These are phyloP conservation scores for Heimioporus punctisporus DNA, from an alignment of 1,284 basidiomycete species.

Conservation along the genomic window DNA sequence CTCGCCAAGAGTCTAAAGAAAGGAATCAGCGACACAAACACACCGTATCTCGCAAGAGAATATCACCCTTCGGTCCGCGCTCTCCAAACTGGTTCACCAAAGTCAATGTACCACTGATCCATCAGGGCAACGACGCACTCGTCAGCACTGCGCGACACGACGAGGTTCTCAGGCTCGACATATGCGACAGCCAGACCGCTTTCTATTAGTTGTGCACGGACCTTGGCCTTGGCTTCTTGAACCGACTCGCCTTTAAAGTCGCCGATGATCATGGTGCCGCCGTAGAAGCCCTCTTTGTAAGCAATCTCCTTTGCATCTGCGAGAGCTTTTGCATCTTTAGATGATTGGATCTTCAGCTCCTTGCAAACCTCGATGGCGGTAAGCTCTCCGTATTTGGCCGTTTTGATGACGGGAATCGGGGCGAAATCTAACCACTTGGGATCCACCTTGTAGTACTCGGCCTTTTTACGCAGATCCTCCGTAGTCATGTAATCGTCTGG, in stretches of 20 bases:
- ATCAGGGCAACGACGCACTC: constrained; percentile 98
- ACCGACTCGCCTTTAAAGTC: constrained; percentile 89
- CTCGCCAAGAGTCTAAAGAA: constrained; percentile 66
- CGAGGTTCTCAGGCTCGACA: constrained; percentile 94
- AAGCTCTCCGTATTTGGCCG: constrained; percentile 92
- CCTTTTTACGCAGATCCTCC: constrained; percentile 95
- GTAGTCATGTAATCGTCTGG: constrained; percentile 96
- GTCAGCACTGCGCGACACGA: constrained; percentile 90
- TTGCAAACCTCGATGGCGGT: constrained; percentile 89
- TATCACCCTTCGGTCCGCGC: constrained; percentile 81
- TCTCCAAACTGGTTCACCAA: constrained; percentile 93
- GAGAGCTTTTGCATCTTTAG: constrained; percentile 93
- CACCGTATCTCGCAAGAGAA: neutral
- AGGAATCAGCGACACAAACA: neutral
- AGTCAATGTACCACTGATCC: constrained; percentile 99
- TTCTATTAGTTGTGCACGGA: constrained; percentile 85
- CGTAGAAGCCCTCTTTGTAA: constrained; percentile 99
- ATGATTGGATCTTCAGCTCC: constrained; percentile 94
- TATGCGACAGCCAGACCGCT: constrained; percentile 85
- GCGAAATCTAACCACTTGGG: constrained; percentile 88
- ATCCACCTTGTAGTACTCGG: constrained; percentile 96
- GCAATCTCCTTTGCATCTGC: constrained; percentile 98
- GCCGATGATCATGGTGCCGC: constrained; percentile 89
- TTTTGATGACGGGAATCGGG: constrained; percentile 88
- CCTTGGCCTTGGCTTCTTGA: constrained; percentile 91